These are phyloP conservation scores for Clonostachys byssicola DNA, from an alignment of 2,329 filamentous ascomycete genomes.

Conservation along the genomic window DNA sequence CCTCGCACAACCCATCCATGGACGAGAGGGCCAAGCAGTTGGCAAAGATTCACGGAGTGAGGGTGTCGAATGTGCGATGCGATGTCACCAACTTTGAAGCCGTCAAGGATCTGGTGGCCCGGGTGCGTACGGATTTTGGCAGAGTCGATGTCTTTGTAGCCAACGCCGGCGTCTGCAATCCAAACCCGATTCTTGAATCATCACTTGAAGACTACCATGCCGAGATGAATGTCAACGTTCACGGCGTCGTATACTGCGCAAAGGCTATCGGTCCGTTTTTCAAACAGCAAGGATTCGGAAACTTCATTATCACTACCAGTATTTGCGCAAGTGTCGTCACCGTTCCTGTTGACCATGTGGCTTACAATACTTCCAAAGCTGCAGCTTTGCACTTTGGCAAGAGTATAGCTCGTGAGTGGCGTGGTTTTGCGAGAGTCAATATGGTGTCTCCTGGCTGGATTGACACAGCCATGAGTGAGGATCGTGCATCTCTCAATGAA, in stretches of 20 bases:
- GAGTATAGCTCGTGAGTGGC: slow-evolving; percentile 67
- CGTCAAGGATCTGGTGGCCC: slow-evolving; percentile 15
- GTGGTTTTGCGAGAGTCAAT: slow-evolving; percentile 64
- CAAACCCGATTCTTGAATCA: slow-evolving; percentile 29
- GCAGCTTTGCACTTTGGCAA: slow-evolving; percentile 42
- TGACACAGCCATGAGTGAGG: slow-evolving; percentile 11
- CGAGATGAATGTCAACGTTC: slow-evolving; percentile 29
- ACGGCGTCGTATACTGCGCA: slow-evolving; percentile 36
- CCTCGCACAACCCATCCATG: not conserved
- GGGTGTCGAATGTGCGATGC: slow-evolving; percentile 12
- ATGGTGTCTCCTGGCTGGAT: slow-evolving; percentile 54
- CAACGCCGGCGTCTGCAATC: slow-evolving; percentile 31
- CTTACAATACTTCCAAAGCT: slow-evolving; percentile 35
- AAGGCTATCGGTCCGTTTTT: slow-evolving; percentile 32
- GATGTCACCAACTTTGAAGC: slow-evolving; percentile 22
- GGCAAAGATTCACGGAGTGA: not conserved
- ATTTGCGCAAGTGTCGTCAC: slow-evolving; percentile 27
- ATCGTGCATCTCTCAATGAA: slow-evolving; percentile 8
- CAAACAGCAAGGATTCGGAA: slow-evolving; percentile 21
- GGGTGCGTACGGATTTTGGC: slow-evolving; percentile 24
- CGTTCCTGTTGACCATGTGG: slow-evolving; percentile 19
- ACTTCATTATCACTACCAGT: slow-evolving; percentile 32
- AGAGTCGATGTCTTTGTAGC: slow-evolving; percentile 31
- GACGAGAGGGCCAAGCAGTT: not conserved
- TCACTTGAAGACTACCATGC: slow-evolving; percentile 29